Conservation (phyloP, 2,329 filamentous ascomycete genomes). For the Didymella lethalis region DNA sequence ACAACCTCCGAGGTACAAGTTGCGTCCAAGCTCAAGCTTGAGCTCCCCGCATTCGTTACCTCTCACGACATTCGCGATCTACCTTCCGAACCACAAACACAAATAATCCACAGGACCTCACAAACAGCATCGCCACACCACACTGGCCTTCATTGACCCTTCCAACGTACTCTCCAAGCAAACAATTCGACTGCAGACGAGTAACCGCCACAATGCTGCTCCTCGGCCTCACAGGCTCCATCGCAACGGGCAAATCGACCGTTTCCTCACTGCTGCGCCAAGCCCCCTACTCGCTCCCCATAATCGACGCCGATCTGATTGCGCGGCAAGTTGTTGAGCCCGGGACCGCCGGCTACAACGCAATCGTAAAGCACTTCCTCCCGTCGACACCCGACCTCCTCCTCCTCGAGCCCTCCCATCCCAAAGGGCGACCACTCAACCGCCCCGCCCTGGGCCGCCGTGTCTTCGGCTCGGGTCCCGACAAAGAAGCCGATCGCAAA, state of each 20-base stretch:
- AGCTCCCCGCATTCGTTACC: conserved; percentile 26
- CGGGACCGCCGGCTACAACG: conserved; percentile 81
- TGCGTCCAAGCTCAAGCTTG: conserved; percentile 19
- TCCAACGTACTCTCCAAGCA: background rate
- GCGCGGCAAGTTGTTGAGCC: conserved; percentile 95
- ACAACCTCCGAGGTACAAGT: conserved; percentile 18
- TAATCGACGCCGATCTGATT: conserved; percentile 93
- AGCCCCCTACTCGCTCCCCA: conserved; percentile 82
- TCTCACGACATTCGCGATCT: background rate
- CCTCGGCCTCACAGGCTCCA: conserved; percentile 94
- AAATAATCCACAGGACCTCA: background rate
- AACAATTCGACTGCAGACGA: background rate
- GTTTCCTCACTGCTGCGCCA: conserved; percentile 83
- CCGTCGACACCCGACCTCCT: conserved; percentile 87
- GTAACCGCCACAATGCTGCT: conserved; percentile 74
- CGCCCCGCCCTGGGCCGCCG: conserved; percentile 82
- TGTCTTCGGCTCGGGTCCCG: conserved; percentile 82
- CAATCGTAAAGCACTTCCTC: conserved; percentile 82
- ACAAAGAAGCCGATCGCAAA: conserved; percentile 73
- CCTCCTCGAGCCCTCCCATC: conserved; percentile 61
- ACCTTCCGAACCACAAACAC: background rate
- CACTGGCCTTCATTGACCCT: too few species aligned
- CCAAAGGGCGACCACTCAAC: conserved; percentile 79
- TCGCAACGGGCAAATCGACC: conserved; percentile 97
- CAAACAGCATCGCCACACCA: background rate